Percentiles rank a stretch among this genome's conserved stretches.
These are phyloP conservation scores for Talaromyces funiculosus DNA, from an alignment of 2,329 filamentous ascomycete species.

Conservation along the genomic window DNA sequence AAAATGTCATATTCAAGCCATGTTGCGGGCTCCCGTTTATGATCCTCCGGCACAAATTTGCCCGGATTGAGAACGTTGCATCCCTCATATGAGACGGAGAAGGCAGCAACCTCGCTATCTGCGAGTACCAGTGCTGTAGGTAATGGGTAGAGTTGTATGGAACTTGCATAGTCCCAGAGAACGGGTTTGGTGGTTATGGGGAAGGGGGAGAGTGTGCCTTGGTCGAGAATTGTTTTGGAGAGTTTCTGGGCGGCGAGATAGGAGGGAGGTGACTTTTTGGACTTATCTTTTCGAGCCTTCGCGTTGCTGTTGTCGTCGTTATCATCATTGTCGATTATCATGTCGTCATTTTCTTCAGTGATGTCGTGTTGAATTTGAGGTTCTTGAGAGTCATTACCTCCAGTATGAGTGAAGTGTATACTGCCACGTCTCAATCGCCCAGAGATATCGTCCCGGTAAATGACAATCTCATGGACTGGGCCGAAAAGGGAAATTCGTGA, in stretches of 20 bases:
- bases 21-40: slow-evolving; percentile 61
- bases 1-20: slow-evolving; percentile 86
- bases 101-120: slow-evolving; percentile 74
- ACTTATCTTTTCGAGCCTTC: background rate
- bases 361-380: background rate
- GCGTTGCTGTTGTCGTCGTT: background rate
- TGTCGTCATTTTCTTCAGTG: background rate
- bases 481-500: slow-evolving; percentile 78
- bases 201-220: slow-evolving; percentile 84
- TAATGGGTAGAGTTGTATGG: slow-evolving; percentile 78
- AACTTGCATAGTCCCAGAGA: slow-evolving; percentile 78
- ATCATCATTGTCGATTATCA: slow-evolving; percentile 1
- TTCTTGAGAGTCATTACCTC: background rate
- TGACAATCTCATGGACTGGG: slow-evolving; percentile 75
- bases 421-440: slow-evolving; percentile 70
- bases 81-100: slow-evolving; percentile 86
- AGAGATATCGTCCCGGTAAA: slow-evolving; percentile 83
- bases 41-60: slow-evolving; percentile 59
- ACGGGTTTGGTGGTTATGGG: slow-evolving; percentile 71
- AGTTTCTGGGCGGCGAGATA: slow-evolving; percentile 61
- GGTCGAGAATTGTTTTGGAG: slow-evolving; percentile 86
- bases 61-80: slow-evolving; percentile 96
- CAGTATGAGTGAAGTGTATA: slow-evolving; percentile 42
- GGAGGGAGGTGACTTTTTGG: slow-evolving; percentile 19
- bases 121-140: slow-evolving; percentile 78